Evolutionary conservation across 164 flowering plant genomes (phyloP), one percentile per base, ranked within the genome.

Genomic region (Vitis riparia): DNA sequence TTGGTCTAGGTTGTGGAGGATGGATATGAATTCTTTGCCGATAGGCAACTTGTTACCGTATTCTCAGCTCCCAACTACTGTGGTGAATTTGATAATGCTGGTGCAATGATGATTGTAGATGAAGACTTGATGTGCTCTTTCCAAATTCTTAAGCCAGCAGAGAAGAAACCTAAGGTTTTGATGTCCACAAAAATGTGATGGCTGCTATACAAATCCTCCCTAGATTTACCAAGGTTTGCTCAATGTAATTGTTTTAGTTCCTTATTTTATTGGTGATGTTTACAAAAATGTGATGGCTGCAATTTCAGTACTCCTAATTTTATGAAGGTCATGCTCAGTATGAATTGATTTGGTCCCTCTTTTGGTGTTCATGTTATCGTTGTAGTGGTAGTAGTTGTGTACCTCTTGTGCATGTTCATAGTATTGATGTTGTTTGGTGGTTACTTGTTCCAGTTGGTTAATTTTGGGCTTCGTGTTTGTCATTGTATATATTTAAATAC

Each of bases 11-110:
- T 84, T 66, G 88, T 85, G 69, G 90, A 88, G 79, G 92, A 88
- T 81, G 92, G 92, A 8, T 88, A 86, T 74, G 90, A 86, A 68
- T 88, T 88, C 73, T 88, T 88, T 77, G 92, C 92, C 2, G 82
- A 86, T 55, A 83, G 88, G 69, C 82, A 86, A 68, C 86, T 85
- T 13, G 88, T 85, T n/a, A 85, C 88, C 7, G 73, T 85, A 71
- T 85, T 85, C 62, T 82, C 86, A 29, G 88, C 88, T 44, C 88
- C 88, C 49, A 85, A 84, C 74, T 84, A 84, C 63, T 84, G 89
- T 77, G 89, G 89, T 56, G 89, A 83, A 74, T 85, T 85, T 77
- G 91, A 82, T 63, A 87, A 85, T 78, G 87, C 89, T 55, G 91
- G 91, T 73, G 91, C 89, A 68, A 78, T 87, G 86, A 85, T 87